Evolutionary conservation across 2,329 filamentous ascomycete genomes (phyloP).

Genomic region (Epichloe brachyelytri): DNA sequence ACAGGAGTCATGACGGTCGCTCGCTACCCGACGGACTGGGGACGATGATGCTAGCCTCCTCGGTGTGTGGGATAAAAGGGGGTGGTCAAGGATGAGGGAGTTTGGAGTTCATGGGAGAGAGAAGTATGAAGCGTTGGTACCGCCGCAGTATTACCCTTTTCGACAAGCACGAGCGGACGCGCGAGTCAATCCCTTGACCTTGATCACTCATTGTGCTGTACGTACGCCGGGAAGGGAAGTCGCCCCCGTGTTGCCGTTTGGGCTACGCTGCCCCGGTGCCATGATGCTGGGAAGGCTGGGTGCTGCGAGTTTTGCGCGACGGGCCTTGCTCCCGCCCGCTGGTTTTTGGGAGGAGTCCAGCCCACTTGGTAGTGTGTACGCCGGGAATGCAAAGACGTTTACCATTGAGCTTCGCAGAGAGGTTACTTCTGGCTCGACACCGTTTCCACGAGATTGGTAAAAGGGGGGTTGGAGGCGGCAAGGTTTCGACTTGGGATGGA

Average conservation of each 20-base stretch:
- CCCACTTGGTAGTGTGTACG: neutral
- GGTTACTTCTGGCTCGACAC: neutral
- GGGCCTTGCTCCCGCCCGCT: conserved; percentile 8
- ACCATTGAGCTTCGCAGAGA: neutral
- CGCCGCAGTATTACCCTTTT: too few relatives aligned
- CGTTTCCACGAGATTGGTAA: neutral
- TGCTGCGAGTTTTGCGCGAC: conserved; percentile 6
- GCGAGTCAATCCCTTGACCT: neutral
- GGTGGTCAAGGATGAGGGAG: too few relatives aligned
- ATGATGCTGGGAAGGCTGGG: neutral
- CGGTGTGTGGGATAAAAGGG: too few relatives aligned
- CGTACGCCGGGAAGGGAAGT: neutral
- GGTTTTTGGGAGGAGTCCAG: neutral
- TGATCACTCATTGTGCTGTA: neutral
- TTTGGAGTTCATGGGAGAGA: too few relatives aligned
- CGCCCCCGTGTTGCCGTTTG: too few relatives aligned
- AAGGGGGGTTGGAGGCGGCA: conserved; percentile 9
- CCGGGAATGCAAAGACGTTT: neutral
- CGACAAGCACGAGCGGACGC: neutral
- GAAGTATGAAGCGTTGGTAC: too few relatives aligned
- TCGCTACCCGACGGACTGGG: neutral
- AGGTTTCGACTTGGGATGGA: conserved; percentile 7
- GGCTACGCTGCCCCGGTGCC: too few relatives aligned
- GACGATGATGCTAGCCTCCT: neutral
- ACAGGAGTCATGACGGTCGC: neutral